phyloP scores from a whole-genome alignment of 768 basidiomycete species.

The Leucosporidium creatinivorum region DNA sequence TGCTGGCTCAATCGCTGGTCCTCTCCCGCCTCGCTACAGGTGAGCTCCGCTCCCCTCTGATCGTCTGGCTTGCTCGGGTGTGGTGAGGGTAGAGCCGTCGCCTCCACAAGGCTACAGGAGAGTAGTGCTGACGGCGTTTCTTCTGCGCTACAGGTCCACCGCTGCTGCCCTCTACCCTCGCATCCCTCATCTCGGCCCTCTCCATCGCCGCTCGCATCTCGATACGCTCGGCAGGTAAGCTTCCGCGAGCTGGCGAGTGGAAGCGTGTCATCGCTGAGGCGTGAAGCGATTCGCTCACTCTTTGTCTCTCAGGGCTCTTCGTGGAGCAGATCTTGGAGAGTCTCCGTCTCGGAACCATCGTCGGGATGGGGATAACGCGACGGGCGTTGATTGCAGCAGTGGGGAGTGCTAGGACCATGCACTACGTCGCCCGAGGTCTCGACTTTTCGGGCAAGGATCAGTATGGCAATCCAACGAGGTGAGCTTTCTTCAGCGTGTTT shows the following conservation, averaged over 20 bases:
- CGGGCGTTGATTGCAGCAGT: constrained; percentile 41
- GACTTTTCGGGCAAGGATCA: constrained; percentile 36
- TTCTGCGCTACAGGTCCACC: constrained; percentile 34
- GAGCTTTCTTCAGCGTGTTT: constrained; percentile 2
- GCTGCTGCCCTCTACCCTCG: constrained; percentile 39
- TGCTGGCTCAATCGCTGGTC: constrained; percentile 24
- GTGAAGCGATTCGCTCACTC: too few relatives aligned
- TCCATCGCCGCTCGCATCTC: constrained; percentile 39
- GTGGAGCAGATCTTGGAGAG: constrained; percentile 42
- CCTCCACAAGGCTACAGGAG: too few relatives aligned
- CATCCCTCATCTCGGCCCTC: constrained; percentile 40
- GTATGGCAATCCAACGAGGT: constrained; percentile 21
- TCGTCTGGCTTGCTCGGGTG: too few relatives aligned
- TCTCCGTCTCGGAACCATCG: constrained; percentile 36
- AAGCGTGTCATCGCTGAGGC: too few relatives aligned
- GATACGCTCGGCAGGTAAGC: too few relatives aligned
- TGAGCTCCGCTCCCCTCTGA: too few relatives aligned
- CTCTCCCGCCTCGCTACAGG: constrained; percentile 10
- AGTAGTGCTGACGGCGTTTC: neutral
- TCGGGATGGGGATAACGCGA: constrained; percentile 39
- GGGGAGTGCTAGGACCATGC: constrained; percentile 40
- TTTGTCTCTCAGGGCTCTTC: too few relatives aligned
- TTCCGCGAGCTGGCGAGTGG: too few relatives aligned
- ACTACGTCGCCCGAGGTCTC: constrained; percentile 34
- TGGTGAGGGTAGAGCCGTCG: too few relatives aligned